Evolutionary conservation across 495 filamentous ascomycete genomes (phyloP), one percentile per base, ranked within the genome.

Genomic region (Neurospora cerealis): DNA sequence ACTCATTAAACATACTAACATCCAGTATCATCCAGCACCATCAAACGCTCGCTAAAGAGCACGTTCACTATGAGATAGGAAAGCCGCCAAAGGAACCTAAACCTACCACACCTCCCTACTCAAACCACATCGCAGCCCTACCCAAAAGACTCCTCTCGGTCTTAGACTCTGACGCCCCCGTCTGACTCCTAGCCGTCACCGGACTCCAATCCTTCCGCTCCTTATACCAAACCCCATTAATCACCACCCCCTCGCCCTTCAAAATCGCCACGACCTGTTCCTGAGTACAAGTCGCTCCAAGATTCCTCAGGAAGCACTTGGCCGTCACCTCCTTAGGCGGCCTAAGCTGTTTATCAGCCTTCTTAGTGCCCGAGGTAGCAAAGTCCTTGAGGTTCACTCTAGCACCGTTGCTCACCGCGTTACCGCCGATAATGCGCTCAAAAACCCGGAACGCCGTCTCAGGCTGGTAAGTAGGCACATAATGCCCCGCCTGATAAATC

Each of bases 391-490:
- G 81, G 76, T 90, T 79, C 44, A 88, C 78, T 13, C 74, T 42
- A 24, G 83, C 80, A 15, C 91, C 91, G 2, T 89, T 91, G 11
- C 89, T 89, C 21, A 93, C 81, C 71, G 90, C 88, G 37, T 82
- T 85, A 21, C 90, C 87, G 9, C 75, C 79, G 75, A 93, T 86
- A 6, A 87, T 85, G n/a, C 91, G 86, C 75, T 88, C 87, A 76
- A 93, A 93, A 41, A 93, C 80, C 70, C 88, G 83, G 60, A 91
- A 86, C 6, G 90, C 83, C 15, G 88, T 86, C 70, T 92, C 83
- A 2, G 91, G 90, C 78, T 92, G 90, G 77, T 92, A 93, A 44
- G 91, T 88, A 2, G 92, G 91, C 11, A 93, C 88, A 70, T 89
- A 86, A 77, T 94, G 92, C 0, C 92, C 92, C 13, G 90, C 88